Base-by-base conservation (phyloP, 1,284 basidiomycete species). In the Cryptococcus sp. region DNA sequence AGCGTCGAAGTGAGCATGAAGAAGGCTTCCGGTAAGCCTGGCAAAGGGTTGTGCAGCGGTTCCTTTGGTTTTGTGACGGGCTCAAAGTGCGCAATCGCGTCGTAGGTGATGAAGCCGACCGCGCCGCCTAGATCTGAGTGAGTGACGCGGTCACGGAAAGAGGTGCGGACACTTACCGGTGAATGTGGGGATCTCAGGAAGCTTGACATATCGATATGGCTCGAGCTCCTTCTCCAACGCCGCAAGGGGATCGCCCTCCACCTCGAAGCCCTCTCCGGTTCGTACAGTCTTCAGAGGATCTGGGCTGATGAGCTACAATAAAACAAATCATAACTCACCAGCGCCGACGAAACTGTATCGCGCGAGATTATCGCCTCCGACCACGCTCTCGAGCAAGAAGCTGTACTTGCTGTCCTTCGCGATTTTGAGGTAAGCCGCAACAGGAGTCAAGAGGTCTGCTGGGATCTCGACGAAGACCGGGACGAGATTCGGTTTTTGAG, bases 1-100 rank as follows among this genome's bases (percentile, higher is more conserved):
- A 98, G 84, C 6, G 91, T 93, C 76, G 97, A 93, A 67, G 91
- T 88, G 54, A 99, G 85, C 92, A 99, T 96, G 82, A 98, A 97
- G 63, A 94, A 85, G 17, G 93, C 88, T 77, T 99, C 96, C 4
- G 96, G 96, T 54, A 99, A 90, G 20, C 85, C 84, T 23, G 95
- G 81, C 15, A 87, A 81, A 65, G 96, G 92, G 59, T 84, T 83
- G 51, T 90, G 83, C 22, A 87, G 81, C 1, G 79, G 77, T 46
- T 85, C 83, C 31, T 84, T 83, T 17, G 76, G 76, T 54, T 76
- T 76, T 4, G 93, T 95, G 79, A 91, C 93, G 56, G 95, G 91
- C 79, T 99, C 96, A 72, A 99, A 99, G 78, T 99, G 88, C 65
- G 90, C 89, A 56, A 99, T 87, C 75, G 91, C 92, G 75, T 99